Base-by-base conservation (phyloP, 495 filamentous ascomycete species). In the Elasticomyces elasticus region DNA sequence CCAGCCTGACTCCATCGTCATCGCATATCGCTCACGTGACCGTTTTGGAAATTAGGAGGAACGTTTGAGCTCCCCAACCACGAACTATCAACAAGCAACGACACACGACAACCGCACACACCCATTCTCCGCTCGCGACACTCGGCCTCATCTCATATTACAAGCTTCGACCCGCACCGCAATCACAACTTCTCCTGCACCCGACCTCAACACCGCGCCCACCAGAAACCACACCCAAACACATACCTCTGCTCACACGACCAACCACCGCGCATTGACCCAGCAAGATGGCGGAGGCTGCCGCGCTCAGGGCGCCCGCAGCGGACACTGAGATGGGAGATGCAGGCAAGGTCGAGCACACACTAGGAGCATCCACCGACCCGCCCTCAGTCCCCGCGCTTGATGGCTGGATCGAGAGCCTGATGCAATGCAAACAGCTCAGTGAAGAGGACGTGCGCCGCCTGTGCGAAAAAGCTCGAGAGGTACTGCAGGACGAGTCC, bases 241-340 rank as follows among this genome's bases (percentile, higher is more conserved):
- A 6, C 46, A 7, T 27, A 23, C 17, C 23, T 25, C 24, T 19
- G 26, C 46, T 5, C 27, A 33, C 42, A 37, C 24, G 28, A 17
- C 11, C 9, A 48, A 13, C 37, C 42, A 17, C 6, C 20, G 42
- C n/a, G 11, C 38, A 55, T 43, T 46, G 52, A 49, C 19, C 23
- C 40, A 40, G 20, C 38, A 52, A 43, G 11, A 52, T 45, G 48
- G 59, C 59, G 49, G 58, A 61, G 50, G 58, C 58, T 45, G 58
- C 58, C 38, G 58, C 58, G 47, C 54, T 61, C 17, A 56, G 38
- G 46, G 19, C 17, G 51, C 54, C 37, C 17, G 22, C 31, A 7
- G 95, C 95, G 90, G 92, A 98, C 73, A 95, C 89, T 65, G 95
- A 94, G 71, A 98, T 98, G 92, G 84, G 86, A 74, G 92, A 98